A percentile compares a stretch with the other conserved stretches of the same genome.
Evolutionary conservation across 1,284 basidiomycete species (phyloP).

Genomic region (Ganoderma sp.): DNA sequence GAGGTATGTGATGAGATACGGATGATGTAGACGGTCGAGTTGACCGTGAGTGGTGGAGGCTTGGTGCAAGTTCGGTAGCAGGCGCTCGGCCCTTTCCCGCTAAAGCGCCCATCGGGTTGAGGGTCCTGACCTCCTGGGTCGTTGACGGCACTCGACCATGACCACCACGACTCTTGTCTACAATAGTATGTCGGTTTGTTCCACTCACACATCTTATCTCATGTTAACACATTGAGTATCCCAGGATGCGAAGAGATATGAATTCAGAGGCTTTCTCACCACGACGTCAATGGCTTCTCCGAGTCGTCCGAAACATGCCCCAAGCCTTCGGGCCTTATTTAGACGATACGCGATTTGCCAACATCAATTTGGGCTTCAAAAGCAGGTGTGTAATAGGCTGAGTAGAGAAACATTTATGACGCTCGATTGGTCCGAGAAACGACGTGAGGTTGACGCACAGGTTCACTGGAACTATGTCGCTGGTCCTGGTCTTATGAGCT

Average conservation of each 20-base stretch:
- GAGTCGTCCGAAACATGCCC: no score
- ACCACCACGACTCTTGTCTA: not conserved
- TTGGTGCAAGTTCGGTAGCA: not conserved
- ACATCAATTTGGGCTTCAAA: no score
- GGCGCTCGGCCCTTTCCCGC: not conserved
- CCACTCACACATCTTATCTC: not conserved
- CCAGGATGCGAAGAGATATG: not conserved
- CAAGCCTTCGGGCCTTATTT: not conserved
- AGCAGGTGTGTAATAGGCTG: no score
- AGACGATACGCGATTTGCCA: no score
- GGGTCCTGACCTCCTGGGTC: no score
- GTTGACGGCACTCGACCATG: not conserved
- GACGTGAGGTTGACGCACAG: not conserved
- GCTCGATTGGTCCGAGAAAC: not conserved
- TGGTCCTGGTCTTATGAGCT: not conserved
- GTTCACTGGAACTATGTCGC: not conserved
- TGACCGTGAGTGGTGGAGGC: constrained; percentile 13
- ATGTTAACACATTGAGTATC: not conserved
- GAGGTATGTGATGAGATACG: constrained; percentile 6
- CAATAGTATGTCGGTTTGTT: not conserved
- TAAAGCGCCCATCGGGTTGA: not conserved
- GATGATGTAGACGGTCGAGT: constrained; percentile 9
- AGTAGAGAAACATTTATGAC: not conserved
- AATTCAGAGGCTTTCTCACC: not conserved
- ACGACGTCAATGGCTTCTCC: not conserved